These are phyloP conservation scores for Salix udensis DNA, from an alignment of 345 rosid genomes.

Conservation along the genomic window DNA sequence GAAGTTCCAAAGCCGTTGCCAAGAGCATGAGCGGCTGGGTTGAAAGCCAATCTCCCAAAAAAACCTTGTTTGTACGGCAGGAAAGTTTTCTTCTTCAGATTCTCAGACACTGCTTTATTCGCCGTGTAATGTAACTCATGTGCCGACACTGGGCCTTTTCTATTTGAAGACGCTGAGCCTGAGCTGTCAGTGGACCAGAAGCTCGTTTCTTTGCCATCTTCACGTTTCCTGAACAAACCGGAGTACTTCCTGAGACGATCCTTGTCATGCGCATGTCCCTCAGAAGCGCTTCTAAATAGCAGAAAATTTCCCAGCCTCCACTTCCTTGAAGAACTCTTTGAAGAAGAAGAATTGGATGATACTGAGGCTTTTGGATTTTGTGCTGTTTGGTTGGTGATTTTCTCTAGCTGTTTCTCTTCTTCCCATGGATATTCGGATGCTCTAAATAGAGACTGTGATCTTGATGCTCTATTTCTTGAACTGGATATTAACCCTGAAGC, in stretches of 20 bases:
- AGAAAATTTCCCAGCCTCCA: constrained; percentile 78
- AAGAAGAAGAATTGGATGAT: background rate
- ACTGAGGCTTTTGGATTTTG: constrained; percentile 1
- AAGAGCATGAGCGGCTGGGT: constrained; percentile 32
- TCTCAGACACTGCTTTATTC: constrained; percentile 70
- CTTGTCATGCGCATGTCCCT: constrained; percentile 64
- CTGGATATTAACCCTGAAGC: constrained; percentile 20
- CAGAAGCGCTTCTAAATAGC: constrained; percentile 86
- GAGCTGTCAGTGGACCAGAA: constrained; percentile 35
- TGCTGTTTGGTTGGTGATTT: constrained; percentile 18
- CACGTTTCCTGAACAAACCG: constrained; percentile 47
- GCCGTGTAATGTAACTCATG: constrained; percentile 78
- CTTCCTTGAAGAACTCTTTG: constrained; percentile 57
- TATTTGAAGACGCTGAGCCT: constrained; percentile 29
- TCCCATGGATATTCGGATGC: constrained; percentile 80
- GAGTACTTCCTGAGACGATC: constrained; percentile 47
- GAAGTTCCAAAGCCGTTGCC: background rate
- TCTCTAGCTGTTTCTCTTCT: constrained; percentile 32
- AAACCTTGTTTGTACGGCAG: constrained; percentile 85
- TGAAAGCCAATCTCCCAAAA: constrained; percentile 69
- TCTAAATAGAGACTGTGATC: constrained; percentile 76
- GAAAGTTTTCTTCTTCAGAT: constrained; percentile 78
- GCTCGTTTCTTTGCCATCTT: constrained; percentile 51
- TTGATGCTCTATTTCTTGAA: constrained; percentile 45
- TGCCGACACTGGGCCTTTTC: constrained; percentile 53